Conservation (phyloP, 179 eudicot genomes). For the Sideroxylon spinosum region DNA sequence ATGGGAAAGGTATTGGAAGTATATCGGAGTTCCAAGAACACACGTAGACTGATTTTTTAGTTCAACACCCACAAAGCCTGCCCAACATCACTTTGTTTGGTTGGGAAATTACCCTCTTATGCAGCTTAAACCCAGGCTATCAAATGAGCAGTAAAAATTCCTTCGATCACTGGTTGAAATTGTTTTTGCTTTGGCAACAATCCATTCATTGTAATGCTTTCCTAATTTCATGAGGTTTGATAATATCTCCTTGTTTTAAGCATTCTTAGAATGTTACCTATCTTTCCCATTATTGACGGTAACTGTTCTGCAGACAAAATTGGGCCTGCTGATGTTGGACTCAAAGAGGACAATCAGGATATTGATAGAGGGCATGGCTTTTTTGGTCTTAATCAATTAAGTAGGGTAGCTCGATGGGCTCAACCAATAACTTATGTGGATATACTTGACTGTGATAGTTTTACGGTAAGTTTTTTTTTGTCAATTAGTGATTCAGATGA, state of each 20-base stretch:
- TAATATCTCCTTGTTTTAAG: neutral
- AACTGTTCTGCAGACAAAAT: conserved; percentile 51
- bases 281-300: conserved; percentile 5
- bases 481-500: neutral
- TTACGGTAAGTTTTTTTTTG: conserved; percentile 49
- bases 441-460: conserved; percentile 62
- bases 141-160: neutral
- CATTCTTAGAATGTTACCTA: neutral
- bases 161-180: neutral
- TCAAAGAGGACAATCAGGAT: conserved; percentile 53
- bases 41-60: neutral
- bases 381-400: conserved; percentile 50
- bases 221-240: neutral
- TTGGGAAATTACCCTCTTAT: neutral
- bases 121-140: neutral
- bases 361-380: conserved; percentile 90
- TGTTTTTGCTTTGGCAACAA: neutral
- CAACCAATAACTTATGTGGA: conserved; percentile 87
- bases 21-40: neutral
- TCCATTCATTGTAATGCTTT: neutral
- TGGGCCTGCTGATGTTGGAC: conserved; percentile 75
- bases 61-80: neutral
- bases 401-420: conserved; percentile 72
- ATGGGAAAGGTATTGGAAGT: neutral
- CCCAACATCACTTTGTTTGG: neutral